These are phyloP conservation scores for Kluyveromyces nonfermentans DNA, from an alignment of 805 yeast genomes.

Conservation along the genomic window DNA sequence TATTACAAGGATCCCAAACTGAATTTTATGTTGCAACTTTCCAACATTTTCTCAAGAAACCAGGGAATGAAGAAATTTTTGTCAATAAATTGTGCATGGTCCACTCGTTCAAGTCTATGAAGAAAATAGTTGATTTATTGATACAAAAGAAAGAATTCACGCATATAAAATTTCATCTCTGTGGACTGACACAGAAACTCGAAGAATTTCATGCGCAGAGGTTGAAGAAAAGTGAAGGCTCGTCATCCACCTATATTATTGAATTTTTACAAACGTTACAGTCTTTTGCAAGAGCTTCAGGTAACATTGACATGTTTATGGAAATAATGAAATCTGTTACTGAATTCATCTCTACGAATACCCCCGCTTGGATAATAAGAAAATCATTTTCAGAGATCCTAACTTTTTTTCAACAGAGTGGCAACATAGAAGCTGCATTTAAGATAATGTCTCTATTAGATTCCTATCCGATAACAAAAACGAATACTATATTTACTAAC, in stretches of 20 bases:
- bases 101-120: conserved; percentile 16
- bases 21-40: conserved; percentile 22
- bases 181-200: conserved; percentile 16
- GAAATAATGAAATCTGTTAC: conserved; percentile 11
- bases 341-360: conserved; percentile 4
- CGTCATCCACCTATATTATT: conserved; percentile 8
- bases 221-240: not conserved
- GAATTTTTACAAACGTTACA: conserved; percentile 17
- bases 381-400: conserved; percentile 11
- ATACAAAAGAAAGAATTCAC: conserved; percentile 13
- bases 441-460: conserved; percentile 12
- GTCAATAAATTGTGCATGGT: conserved; percentile 14
- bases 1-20: conserved; percentile 22
- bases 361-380: conserved; percentile 8
- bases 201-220: conserved; percentile 5
- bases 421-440: conserved; percentile 21
- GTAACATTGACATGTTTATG: conserved; percentile 17
- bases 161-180: conserved; percentile 14
- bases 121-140: conserved; percentile 9
- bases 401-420: conserved; percentile 11
- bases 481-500: conserved; percentile 13
- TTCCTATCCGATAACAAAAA: conserved; percentile 5
- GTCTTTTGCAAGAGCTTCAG: conserved; percentile 11
- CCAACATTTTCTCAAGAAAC: conserved; percentile 16
- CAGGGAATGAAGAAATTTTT: conserved; percentile 8